phyloP scores from a whole-genome alignment of 2,329 filamentous ascomycete species.

The Fusarium sp. region DNA sequence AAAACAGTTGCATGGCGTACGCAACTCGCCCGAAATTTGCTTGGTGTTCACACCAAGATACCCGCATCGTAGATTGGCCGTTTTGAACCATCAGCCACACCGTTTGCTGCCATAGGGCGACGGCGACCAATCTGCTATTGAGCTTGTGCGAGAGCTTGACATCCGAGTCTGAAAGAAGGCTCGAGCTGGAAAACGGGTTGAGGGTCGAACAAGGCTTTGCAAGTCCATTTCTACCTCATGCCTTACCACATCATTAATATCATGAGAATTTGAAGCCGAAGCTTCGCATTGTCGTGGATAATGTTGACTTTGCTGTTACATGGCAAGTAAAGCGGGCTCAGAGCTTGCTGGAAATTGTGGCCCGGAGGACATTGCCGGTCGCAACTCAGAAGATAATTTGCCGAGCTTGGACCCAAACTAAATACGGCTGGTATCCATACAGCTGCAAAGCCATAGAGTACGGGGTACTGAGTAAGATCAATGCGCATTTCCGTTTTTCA shows the following conservation, averaged over 20 bases:
- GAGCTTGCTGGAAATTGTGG: slow-evolving; percentile 6
- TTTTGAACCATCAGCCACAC: slow-evolving; percentile 33
- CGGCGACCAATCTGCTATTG: neutral
- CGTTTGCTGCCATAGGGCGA: slow-evolving; percentile 3
- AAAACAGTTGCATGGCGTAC: slow-evolving; percentile 36
- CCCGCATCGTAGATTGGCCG: slow-evolving; percentile 21
- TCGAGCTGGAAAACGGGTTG: slow-evolving; percentile 5
- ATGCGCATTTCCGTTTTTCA: slow-evolving; percentile 31
- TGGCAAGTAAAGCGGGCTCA: slow-evolving; percentile 6
- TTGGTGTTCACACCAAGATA: slow-evolving; percentile 39
- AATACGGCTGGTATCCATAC: slow-evolving; percentile 2
- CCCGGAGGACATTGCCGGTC: slow-evolving; percentile 11
- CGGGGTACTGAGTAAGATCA: slow-evolving; percentile 17
- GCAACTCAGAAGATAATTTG: neutral
- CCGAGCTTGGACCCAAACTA: slow-evolving; percentile 13
- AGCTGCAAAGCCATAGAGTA: slow-evolving; percentile 8
- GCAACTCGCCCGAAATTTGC: slow-evolving; percentile 27
- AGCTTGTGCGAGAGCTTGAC: neutral
- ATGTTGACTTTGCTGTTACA: slow-evolving; percentile 15
- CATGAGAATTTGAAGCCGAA: neutral
- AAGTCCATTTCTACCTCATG: neutral
- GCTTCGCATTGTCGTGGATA: neutral
- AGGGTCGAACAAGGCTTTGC: neutral
- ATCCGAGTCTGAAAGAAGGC: slow-evolving; percentile 5
- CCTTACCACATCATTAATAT: neutral